Evolutionary conservation across 768 basidiomycete genomes (phyloP), one percentile per base, ranked within the genome.

Genomic region (Cystofilobasidium bisporidii): DNA sequence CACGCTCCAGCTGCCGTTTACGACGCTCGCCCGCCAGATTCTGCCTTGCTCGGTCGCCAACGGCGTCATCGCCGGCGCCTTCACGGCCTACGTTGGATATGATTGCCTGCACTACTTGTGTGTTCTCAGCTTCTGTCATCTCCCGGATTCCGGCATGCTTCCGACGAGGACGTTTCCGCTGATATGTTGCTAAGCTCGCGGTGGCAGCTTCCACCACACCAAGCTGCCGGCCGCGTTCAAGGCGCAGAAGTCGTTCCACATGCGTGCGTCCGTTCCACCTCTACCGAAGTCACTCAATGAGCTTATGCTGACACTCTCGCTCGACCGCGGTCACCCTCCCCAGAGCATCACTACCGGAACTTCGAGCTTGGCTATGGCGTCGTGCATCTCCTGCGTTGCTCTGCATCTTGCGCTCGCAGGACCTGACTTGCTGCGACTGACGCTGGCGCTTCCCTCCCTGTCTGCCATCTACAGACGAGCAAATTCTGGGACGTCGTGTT

Each of bases 311-410:
- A n/a, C n/a, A n/a, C n/a, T n/a, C n/a, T n/a, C n/a, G n/a, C n/a
- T n/a, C n/a, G n/a, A n/a, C n/a, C n/a, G n/a, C n/a, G n/a, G n/a
- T n/a, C n/a, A n/a, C n/a, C n/a, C n/a, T 24, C 26, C 20, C 3
- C 48, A 50, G 48, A 50, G 48, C 48, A 50, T 24, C 48, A 50
- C 48, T 50, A 50, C 26, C 48, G 48, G 53, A 53, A 96, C 80
- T 94, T 91, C 75, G 91, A 96, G 75, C 87, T 98, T 47, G 93
- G 92, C 22, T 98, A 93, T 74, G 93, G 93, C 38, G 93, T 98
- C 18, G 96, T 93, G 10, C 74, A n/a, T 65, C 58, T 48, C 30
- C 45, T 71, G 32, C 70, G 61, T 40, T 2, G 11, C 9, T 24
- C n/a, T n/a, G n/a, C n/a, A n/a, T n/a, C n/a, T n/a, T n/a, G n/a